Evolutionary conservation across 164 flowering plant species (phyloP), one percentile per base, ranked within the genome.

Genomic region (Cinnamomum micranthum): DNA sequence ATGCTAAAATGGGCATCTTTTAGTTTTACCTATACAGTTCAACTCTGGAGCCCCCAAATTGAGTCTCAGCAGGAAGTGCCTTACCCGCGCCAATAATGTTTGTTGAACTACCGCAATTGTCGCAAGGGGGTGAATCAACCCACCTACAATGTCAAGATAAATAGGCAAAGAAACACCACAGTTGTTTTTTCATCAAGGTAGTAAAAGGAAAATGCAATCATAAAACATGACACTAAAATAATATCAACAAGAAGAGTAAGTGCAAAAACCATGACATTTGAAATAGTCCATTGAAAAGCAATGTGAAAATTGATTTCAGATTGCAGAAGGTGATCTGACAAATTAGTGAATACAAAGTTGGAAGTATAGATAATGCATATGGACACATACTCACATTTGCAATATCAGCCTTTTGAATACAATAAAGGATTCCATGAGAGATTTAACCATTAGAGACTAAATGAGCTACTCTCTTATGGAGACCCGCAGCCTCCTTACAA

Each of bases 111-210:
- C 91, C 88, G 75, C 99, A 95, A 73, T 83, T 69, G 73, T 92
- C 94, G 84, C 99, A 95, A 75, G 91, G 80, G 64, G 99, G 98
- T 65, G 90, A 74, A 87, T 93, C 75, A 52, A 95, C 96, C 99
- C 99, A 95, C 65, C 99, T 95, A 76, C 77, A 86, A 33, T 15
- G 74, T 4, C 24, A 28, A 74, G 63, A 20, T 31, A 31, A 71
- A 22, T 19, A 55, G 12, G 50, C 25, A 69, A 28, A 67, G 70
- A 67, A 14, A 15, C n/a, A 67, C 15, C 10, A 2, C 20, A 69
- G n/a, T 10, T 17, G 3, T 41, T 13, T 28, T 66, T 19, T 31
- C 20, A 66, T 66, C 15, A 17, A 28, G 69, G 55, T 35, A 41
- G 6, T 20, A 69, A 41, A 22, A 4, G 10, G 55, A 35, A 69